Conservation (phyloP, 139 green algal species). For the Gonium pectorale region DNA sequence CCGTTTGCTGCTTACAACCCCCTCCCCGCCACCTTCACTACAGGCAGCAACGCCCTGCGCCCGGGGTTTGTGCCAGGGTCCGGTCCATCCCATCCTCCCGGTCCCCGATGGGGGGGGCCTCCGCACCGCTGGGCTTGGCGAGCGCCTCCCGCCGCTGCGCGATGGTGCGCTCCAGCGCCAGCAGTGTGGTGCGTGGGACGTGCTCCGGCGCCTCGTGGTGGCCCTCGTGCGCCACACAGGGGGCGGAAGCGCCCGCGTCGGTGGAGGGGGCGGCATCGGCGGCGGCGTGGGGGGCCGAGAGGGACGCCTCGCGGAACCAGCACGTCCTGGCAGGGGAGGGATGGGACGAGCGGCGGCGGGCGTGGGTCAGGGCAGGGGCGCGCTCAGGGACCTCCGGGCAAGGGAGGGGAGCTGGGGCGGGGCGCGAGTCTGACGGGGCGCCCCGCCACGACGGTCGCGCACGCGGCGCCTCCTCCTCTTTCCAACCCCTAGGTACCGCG, state of each 20-base stretch:
- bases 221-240: constrained; percentile 52
- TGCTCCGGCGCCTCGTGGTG: constrained; percentile 56
- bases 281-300: background rate
- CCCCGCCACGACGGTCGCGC: too few relatives aligned
- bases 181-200: constrained; percentile 81
- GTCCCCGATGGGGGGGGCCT: too few relatives aligned
- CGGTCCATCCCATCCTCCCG: too few relatives aligned
- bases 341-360: background rate
- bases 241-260: background rate
- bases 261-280: background rate
- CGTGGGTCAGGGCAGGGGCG: background rate
- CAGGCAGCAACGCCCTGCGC: too few relatives aligned
- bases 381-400: background rate
- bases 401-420: background rate
- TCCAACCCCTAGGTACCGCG: too few relatives aligned
- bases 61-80: too few relatives aligned
- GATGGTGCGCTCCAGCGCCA: constrained; percentile 91
- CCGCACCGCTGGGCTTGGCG: constrained; percentile 32
- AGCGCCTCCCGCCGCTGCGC: constrained; percentile 66
- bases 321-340: constrained; percentile 74
- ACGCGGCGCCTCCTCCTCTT: too few relatives aligned
- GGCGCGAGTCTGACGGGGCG: background rate
- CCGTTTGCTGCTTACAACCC: too few relatives aligned
- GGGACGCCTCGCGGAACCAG: constrained; percentile 80
- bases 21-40: too few relatives aligned